These are phyloP conservation scores for Chloranthus sessilifolius DNA, from an alignment of 164 flowering plant species.

Conservation along the genomic window DNA sequence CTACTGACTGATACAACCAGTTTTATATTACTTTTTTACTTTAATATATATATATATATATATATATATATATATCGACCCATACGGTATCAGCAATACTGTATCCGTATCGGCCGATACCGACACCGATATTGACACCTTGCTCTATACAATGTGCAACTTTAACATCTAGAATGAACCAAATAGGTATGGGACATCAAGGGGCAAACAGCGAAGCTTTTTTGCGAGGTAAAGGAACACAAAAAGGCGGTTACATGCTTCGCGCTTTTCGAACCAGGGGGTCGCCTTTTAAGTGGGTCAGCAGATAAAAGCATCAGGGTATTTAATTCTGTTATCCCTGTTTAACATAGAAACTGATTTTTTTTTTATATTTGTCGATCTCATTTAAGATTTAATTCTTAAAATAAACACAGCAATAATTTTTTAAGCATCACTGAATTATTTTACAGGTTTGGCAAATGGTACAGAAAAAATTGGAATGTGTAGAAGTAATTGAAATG, in stretches of 20 bases:
- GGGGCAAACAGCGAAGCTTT: constrained; percentile 45
- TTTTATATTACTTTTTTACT: too few relatives aligned
- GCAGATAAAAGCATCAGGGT: constrained; percentile 72
- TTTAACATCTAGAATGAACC: not conserved
- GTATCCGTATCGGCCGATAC: too few relatives aligned
- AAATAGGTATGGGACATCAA: constrained; percentile 67
- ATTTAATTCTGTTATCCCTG: constrained; percentile 1
- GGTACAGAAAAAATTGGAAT: constrained; percentile 44
- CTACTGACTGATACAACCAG: too few relatives aligned
- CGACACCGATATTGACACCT: too few relatives aligned
- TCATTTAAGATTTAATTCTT: not conserved
- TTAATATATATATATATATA: too few relatives aligned
- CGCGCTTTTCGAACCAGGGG: constrained; percentile 55
- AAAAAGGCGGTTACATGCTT: constrained; percentile 70
- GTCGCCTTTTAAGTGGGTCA: constrained; percentile 69
- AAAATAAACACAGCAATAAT: too few relatives aligned
- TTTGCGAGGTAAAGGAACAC: constrained; percentile 59
- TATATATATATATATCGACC: too few relatives aligned
- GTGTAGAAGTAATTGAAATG: constrained; percentile 46
- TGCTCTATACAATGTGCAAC: not conserved
- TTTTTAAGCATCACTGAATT: not conserved
- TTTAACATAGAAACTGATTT: not conserved
- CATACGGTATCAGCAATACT: too few relatives aligned
- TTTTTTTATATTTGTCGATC: not conserved
- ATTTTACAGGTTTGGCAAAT: constrained; percentile 64